Base-by-base conservation (phyloP, 805 yeast genomes). In the Scheffersomyces coipomensis region DNA sequence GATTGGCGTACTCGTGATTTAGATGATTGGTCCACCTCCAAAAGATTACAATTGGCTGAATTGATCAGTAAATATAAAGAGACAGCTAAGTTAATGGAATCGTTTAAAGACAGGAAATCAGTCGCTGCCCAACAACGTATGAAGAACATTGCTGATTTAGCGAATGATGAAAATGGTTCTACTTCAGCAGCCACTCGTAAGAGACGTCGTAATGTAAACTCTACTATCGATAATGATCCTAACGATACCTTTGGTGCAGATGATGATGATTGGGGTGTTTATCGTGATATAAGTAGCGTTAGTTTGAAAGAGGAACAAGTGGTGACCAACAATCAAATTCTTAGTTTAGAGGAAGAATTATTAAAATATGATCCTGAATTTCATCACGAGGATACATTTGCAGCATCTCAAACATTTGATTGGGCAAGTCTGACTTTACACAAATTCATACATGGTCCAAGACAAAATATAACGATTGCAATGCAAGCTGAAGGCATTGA, bases 251-350 rank as follows among this genome's bases (percentile, higher is more conserved):
- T 91, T 62, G 98, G 97, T 40, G 90, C 96, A 2, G 82, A 88
- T 53, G 98, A 91, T 56, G 96, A 86, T 40, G 99, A 93, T 61
- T 91, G 97, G 97, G 79, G 85, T 17, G 82, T 88, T 13, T 91
- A 91, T 58, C 76, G 93, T 51, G 93, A 88, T 54, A 85, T 89
- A 40, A 78, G 88, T 15, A 79, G 76, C 46, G 83, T 73, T 13
- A 83, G 82, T 19, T 87, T 89, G 48, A 89, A 84, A 43, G 96
- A 88, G 49, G 78, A 78, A 24, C 83, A 86, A 45, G 96, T 85
- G 42, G 87, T 80, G 38, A 90, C 85, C 44, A 79, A 81, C 39
- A 75, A 73, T 33, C 69, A 69, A 35, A 73, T 86, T 21, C 58
- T 77, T 18, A 74, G 71, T 16, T 50, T 93, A 25, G 97, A 91